Conservation (phyloP, 169 alveolate genomes). For the Miamiensis avidus region DNA sequence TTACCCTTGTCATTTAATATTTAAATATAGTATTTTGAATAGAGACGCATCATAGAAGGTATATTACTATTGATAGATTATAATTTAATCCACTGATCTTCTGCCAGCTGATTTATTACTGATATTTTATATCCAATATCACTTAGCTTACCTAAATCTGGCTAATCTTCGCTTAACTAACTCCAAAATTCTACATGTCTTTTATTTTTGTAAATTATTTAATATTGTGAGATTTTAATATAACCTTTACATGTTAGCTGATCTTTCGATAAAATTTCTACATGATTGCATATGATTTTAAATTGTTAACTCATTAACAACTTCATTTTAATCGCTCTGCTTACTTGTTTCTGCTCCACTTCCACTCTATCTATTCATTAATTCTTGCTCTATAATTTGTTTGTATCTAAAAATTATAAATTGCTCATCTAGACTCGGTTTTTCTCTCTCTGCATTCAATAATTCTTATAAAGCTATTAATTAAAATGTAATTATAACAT, state of each 20-base stretch:
- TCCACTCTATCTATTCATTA: conserved; percentile 1
- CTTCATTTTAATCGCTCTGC: conserved; percentile 20
- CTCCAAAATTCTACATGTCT: conserved; percentile 26
- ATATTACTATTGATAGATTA: conserved; percentile 1
- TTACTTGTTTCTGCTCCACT: conserved; percentile 1
- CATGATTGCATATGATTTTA: conserved; percentile 16
- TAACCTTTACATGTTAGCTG: neutral
- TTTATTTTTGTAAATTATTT: too few relatives aligned
- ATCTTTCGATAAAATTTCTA: conserved; percentile 13
- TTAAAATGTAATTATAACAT: too few relatives aligned
- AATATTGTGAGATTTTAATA: too few relatives aligned
- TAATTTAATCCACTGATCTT: conserved; percentile 17
- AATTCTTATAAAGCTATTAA: conserved; percentile 20
- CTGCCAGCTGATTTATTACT: neutral
- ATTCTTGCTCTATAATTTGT: conserved; percentile 7
- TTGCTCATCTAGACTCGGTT: conserved; percentile 4
- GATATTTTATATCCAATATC: conserved; percentile 16
- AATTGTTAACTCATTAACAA: conserved; percentile 18
- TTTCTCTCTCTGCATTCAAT: conserved; percentile 17
- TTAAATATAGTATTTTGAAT: conserved; percentile 14
- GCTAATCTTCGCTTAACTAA: conserved; percentile 20
- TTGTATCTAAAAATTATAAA: conserved; percentile 13
- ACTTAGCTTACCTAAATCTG: conserved; percentile 30
- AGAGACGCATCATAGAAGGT: conserved; percentile 23
- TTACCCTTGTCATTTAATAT: conserved; percentile 20